A percentile compares a stretch with the other conserved stretches of the same genome.
Conservation (phyloP, 1,139 yeast genomes). For the Wickerhamiella pararugosa region DNA sequence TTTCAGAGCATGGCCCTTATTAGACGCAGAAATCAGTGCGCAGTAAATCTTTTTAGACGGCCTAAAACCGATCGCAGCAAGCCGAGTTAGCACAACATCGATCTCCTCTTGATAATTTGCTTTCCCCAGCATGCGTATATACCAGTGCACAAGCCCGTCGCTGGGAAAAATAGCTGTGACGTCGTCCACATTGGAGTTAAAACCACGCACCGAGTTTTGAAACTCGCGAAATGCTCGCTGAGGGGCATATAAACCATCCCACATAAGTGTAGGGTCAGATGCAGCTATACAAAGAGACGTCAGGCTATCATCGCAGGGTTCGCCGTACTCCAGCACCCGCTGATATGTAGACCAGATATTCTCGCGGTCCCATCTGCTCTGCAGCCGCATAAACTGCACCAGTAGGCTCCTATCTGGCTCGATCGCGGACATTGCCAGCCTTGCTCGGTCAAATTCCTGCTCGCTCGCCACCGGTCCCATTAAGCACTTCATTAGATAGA, state of each 20-base stretch:
- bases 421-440: background rate
- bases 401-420: background rate
- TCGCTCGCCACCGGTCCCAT: background rate
- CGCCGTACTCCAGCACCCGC: background rate
- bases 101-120: slow-evolving; percentile 2
- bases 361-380: slow-evolving; percentile 1
- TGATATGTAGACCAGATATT: background rate
- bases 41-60: slow-evolving; percentile 1
- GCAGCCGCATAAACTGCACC: background rate
- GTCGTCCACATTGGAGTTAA: too few species aligned
- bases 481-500: background rate
- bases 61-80: background rate
- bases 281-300: slow-evolving; percentile 3
- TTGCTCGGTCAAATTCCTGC: background rate
- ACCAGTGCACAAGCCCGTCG: slow-evolving; percentile 1
- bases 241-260: slow-evolving; percentile 3
- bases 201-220: background rate
- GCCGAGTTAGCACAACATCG: slow-evolving; percentile 2
- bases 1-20: background rate
- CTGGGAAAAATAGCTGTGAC: background rate
- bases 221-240: slow-evolving; percentile 3
- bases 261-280: background rate
- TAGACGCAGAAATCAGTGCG: slow-evolving; percentile 1
- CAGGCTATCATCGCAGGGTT: background rate
- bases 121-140: slow-evolving; percentile 1